Conservation (phyloP, 352 stramenopile species). For the Aphanomyces invadans region DNA sequence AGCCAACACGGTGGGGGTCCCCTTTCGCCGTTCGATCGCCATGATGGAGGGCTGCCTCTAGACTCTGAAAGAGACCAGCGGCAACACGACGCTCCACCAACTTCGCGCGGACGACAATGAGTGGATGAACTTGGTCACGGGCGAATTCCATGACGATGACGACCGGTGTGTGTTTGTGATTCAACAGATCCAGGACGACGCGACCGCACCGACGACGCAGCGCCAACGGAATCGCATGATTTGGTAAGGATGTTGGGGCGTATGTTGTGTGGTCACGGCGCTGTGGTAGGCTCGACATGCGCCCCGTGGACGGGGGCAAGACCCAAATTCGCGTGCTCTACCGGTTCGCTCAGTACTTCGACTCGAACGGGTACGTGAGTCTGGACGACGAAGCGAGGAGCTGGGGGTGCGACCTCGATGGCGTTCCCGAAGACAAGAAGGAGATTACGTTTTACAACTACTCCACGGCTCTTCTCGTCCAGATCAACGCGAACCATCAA, state of each 20-base stretch:
- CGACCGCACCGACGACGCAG: not conserved
- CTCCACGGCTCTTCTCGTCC: not conserved
- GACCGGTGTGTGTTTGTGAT: slow-evolving; percentile 11
- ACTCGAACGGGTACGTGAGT: not conserved
- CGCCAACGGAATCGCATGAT: slow-evolving; percentile 22
- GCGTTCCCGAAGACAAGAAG: slow-evolving; percentile 1
- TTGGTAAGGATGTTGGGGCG: slow-evolving; percentile 9
- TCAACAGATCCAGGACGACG: slow-evolving; percentile 20
- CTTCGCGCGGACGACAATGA: not conserved
- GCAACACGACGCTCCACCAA: slow-evolving; percentile 11
- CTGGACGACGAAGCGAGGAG: slow-evolving; percentile 13
- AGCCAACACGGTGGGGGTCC: not conserved
- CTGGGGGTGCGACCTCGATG: slow-evolving; percentile 17
- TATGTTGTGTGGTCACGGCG: not conserved
- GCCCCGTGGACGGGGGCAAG: not conserved
- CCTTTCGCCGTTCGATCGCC: no score
- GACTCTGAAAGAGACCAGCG: slow-evolving; percentile 6
- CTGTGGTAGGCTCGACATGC: not conserved
- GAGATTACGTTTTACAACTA: not conserved
- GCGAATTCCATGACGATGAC: slow-evolving; percentile 7
- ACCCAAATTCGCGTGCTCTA: slow-evolving; percentile 19
- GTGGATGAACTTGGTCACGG: slow-evolving; percentile 14
- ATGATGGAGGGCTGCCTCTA: no score
- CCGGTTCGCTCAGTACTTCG: slow-evolving; percentile 15
- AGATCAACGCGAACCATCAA: slow-evolving; percentile 5